A percentile compares a stretch with the other conserved stretches of the same genome.
These are phyloP conservation scores for Yamadazyma diospyri DNA, from an alignment of 1,139 yeast species.

Conservation along the genomic window DNA sequence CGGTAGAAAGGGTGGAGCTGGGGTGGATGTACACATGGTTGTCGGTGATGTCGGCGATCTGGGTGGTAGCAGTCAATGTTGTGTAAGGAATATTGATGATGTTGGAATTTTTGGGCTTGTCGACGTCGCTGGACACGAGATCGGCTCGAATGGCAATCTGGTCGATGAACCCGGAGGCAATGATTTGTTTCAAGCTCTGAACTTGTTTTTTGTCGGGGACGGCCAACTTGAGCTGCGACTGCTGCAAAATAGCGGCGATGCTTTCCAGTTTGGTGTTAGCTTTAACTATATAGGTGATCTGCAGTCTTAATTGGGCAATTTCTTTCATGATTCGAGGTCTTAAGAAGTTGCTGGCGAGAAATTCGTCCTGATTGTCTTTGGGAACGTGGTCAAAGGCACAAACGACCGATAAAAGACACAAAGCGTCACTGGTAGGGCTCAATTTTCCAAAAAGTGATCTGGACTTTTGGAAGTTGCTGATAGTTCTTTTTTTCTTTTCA, in stretches of 20 bases:
- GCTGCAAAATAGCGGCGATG: constrained; percentile 45
- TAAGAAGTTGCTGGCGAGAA: constrained; percentile 59
- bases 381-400: constrained; percentile 86
- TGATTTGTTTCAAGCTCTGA: constrained; percentile 82
- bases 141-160: constrained; percentile 87
- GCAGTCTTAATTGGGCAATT: constrained; percentile 74
- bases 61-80: constrained; percentile 57
- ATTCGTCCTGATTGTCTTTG: constrained; percentile 36
- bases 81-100: constrained; percentile 70
- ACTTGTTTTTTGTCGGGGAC: constrained; percentile 72
- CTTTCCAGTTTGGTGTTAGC: constrained; percentile 57
- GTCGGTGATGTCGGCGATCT: constrained; percentile 29
- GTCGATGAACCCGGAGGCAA: constrained; percentile 89
- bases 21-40: constrained; percentile 78
- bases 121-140: constrained; percentile 59
- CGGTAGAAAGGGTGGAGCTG: constrained; percentile 50
- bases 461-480: constrained; percentile 52
- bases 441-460: constrained; percentile 60
- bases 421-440: constrained; percentile 71
- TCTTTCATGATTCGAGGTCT: constrained; percentile 79
- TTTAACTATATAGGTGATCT: constrained; percentile 71
- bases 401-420: constrained; percentile 73
- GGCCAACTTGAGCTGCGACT: constrained; percentile 48
- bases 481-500: constrained; percentile 36
- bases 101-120: constrained; percentile 53